phyloP scores from a whole-genome alignment of 2,329 filamentous ascomycete species.

The Pleurostoma richardsiae region DNA sequence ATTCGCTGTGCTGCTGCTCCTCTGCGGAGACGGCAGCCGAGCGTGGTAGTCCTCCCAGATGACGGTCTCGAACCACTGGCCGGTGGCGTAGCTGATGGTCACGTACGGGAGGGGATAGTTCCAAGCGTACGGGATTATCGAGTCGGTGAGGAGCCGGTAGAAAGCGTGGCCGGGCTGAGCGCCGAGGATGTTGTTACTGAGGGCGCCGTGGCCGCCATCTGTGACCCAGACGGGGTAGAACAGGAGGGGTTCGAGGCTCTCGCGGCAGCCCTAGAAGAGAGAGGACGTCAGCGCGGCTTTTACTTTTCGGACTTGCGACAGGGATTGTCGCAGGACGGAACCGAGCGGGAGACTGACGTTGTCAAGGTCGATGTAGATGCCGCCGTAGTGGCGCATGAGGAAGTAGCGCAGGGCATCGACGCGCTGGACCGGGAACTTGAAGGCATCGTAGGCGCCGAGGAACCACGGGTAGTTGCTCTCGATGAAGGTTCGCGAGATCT shows the following conservation, averaged over 20 bases:
- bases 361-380: slow-evolving; percentile 78
- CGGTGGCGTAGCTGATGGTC: slow-evolving; percentile 70
- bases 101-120: slow-evolving; percentile 67
- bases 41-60: slow-evolving; percentile 62
- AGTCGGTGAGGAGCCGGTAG: slow-evolving; percentile 62
- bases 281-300: neutral
- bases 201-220: slow-evolving; percentile 24
- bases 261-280: no score
- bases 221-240: slow-evolving; percentile 46
- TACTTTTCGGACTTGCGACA: no score
- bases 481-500: slow-evolving; percentile 65
- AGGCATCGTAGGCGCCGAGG: slow-evolving; percentile 67
- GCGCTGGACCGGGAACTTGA: slow-evolving; percentile 70
- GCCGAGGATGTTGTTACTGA: slow-evolving; percentile 64
- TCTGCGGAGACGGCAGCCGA: slow-evolving; percentile 4
- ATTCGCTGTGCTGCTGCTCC: no score
- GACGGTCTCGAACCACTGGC: slow-evolving; percentile 64
- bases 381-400: slow-evolving; percentile 69
- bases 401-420: slow-evolving; percentile 79
- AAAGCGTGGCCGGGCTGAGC: slow-evolving; percentile 64
- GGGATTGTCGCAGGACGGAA: no score
- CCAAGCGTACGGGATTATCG: slow-evolving; percentile 58
- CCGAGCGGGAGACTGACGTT: slow-evolving; percentile 14
- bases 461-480: slow-evolving; percentile 73
- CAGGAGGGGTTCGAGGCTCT: no score